These are phyloP conservation scores for Podospora comata DNA, from an alignment of 495 filamentous ascomycete genomes.

Conservation along the genomic window DNA sequence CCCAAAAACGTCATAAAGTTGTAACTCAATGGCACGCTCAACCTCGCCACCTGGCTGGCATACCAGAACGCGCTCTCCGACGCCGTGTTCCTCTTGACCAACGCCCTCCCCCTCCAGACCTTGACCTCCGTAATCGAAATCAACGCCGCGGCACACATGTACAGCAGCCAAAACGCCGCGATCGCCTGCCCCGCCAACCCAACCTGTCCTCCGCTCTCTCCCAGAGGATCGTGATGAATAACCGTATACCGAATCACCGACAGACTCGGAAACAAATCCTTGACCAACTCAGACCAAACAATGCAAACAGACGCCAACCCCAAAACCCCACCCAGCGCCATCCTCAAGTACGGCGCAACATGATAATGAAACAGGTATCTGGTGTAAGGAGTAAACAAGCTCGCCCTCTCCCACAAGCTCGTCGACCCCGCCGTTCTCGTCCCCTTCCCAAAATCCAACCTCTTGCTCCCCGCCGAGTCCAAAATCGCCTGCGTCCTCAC, in stretches of 20 bases:
- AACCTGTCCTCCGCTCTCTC: conserved; percentile 57
- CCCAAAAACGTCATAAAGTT: conserved; percentile 92
- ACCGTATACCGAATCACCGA: conserved; percentile 84
- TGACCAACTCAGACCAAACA: conserved; percentile 89
- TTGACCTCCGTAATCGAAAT: conserved; percentile 83
- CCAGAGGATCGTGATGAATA: conserved; percentile 66
- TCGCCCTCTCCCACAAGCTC: conserved; percentile 51
- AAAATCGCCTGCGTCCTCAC: conserved; percentile 75
- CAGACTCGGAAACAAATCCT: conserved; percentile 66
- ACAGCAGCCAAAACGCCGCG: conserved; percentile 83
- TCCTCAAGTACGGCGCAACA: conserved; percentile 60
- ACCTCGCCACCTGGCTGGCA: conserved; percentile 78
- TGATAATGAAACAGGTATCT: conserved; percentile 74
- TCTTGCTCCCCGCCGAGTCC: conserved; percentile 76
- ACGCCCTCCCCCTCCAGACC: conserved; percentile 88
- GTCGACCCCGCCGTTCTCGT: conserved; percentile 50
- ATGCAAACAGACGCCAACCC: conserved; percentile 74
- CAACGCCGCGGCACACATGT: conserved; percentile 83
- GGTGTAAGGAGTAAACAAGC: conserved; percentile 76
- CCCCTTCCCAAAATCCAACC: conserved; percentile 61
- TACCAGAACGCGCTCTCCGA: conserved; percentile 94
- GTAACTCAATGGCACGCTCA: conserved; percentile 89
- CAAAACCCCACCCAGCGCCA: conserved; percentile 61
- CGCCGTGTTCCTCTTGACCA: conserved; percentile 87
- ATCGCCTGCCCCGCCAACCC: conserved; percentile 81